phyloP scores from a whole-genome alignment of 148 eudicot genomes.

The Nyssa sinensis region DNA sequence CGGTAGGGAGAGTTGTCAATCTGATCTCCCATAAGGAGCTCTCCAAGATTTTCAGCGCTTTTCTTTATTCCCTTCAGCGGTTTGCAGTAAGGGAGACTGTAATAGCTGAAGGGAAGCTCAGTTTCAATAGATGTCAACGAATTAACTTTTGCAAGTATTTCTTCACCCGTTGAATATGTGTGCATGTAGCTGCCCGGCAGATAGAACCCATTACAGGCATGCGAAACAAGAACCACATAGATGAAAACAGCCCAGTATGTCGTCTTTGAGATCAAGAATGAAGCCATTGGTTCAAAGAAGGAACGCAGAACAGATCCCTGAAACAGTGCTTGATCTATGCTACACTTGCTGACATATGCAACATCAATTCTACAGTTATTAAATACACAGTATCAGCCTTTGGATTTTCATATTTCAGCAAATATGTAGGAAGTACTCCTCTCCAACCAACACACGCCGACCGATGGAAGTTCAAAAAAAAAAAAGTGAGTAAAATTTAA shows the following conservation, averaged over 20 bases:
- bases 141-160: slow-evolving; percentile 64
- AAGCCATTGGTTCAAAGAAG: slow-evolving; percentile 27
- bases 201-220: slow-evolving; percentile 57
- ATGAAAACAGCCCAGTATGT: slow-evolving; percentile 29
- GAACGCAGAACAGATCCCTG: slow-evolving; percentile 11
- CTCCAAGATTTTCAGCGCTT: slow-evolving; percentile 85
- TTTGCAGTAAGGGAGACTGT: slow-evolving; percentile 69
- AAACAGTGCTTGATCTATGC: slow-evolving; percentile 8
- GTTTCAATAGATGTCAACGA: slow-evolving; percentile 73
- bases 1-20: slow-evolving; percentile 72
- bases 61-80: slow-evolving; percentile 55
- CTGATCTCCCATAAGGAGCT: slow-evolving; percentile 77
- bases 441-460: background rate
- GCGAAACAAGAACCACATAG: slow-evolving; percentile 27
- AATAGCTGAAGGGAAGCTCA: slow-evolving; percentile 75
- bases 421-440: background rate
- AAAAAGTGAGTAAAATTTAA: background rate
- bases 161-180: slow-evolving; percentile 44
- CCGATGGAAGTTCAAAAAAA: background rate
- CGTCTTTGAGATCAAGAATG: slow-evolving; percentile 31
- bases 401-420: background rate
- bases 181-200: slow-evolving; percentile 70
- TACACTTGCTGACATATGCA: slow-evolving; percentile 7
- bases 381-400: background rate
- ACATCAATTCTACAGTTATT: slow-evolving; percentile 20